Conservation (phyloP, 2,329 filamentous ascomycete genomes). For the Hawksworthiomyces lignivorus region DNA sequence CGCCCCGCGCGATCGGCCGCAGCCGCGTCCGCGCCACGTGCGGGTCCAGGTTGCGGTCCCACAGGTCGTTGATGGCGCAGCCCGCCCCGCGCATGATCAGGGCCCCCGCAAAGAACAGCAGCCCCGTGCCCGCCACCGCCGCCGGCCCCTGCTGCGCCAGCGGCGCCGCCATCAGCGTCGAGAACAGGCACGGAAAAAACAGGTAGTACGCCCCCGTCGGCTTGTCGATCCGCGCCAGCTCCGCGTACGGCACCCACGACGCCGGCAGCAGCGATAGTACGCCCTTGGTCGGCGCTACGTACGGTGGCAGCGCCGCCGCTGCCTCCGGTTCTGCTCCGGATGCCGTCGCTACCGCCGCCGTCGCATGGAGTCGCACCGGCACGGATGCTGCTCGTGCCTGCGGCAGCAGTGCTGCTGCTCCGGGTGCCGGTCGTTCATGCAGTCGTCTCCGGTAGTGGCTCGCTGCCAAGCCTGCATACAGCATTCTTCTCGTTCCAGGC, state of each 20-base stretch:
- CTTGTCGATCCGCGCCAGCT: constrained; percentile 74
- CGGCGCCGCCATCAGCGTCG: constrained; percentile 70
- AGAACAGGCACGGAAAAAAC: constrained; percentile 79
- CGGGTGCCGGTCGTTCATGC: no score
- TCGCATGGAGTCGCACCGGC: constrained; percentile 4
- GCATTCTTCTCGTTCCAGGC: no score
- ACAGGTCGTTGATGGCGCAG: constrained; percentile 84
- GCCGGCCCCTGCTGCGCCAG: constrained; percentile 51
- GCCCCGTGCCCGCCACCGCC: constrained; percentile 55
- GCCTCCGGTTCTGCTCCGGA: background rate
- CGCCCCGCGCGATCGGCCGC: constrained; percentile 73
- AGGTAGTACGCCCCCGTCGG: constrained; percentile 78
- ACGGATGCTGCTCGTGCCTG: no score
- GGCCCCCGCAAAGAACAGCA: constrained; percentile 68
- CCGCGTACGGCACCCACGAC: constrained; percentile 71
- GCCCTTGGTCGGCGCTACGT: constrained; percentile 63
- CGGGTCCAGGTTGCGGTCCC: constrained; percentile 81
- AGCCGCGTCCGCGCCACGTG: constrained; percentile 68
- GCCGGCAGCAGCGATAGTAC: constrained; percentile 61
- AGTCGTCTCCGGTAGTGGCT: no score
- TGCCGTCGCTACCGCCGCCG: background rate
- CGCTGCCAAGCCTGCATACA: no score
- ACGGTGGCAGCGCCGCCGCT: constrained; percentile 27
- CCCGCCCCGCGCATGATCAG: constrained; percentile 82
- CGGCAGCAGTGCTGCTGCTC: no score